phyloP scores from a whole-genome alignment of 1,139 yeast genomes.

The Lodderomyces margitis region DNA sequence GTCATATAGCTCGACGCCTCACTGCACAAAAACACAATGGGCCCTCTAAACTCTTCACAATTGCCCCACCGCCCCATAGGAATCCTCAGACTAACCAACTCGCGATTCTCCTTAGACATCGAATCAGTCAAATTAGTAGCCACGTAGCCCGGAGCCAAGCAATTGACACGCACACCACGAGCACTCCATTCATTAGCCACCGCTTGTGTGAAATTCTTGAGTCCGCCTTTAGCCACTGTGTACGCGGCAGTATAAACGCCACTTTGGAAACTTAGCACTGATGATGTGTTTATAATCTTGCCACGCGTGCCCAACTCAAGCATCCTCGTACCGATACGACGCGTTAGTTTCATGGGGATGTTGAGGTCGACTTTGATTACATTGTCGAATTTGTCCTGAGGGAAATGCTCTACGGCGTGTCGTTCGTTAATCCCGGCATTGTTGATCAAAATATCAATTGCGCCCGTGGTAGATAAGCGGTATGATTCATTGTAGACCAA shows the following conservation, averaged over 20 bases:
- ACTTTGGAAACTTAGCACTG: constrained; percentile 51
- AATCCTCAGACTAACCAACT: constrained; percentile 39
- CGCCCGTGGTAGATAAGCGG: constrained; percentile 25
- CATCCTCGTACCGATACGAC: constrained; percentile 46
- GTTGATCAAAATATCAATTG: constrained; percentile 51
- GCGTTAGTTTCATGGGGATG: constrained; percentile 44
- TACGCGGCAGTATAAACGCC: constrained; percentile 56
- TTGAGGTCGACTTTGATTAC: constrained; percentile 50
- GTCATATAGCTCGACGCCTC: constrained; percentile 51
- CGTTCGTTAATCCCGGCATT: constrained; percentile 53
- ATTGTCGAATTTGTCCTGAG: constrained; percentile 39
- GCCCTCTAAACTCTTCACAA: constrained; percentile 56
- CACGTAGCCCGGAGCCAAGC: constrained; percentile 57
- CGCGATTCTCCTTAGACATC: constrained; percentile 29
- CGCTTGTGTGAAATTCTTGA: constrained; percentile 46
- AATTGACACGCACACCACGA: constrained; percentile 52
- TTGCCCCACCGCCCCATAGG: constrained; percentile 54
- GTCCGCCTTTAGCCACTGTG: constrained; percentile 54
- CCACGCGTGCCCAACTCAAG: constrained; percentile 35
- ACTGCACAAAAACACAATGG: constrained; percentile 48
- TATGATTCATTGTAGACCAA: constrained; percentile 36
- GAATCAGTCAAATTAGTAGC: constrained; percentile 49
- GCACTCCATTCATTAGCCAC: constrained; percentile 54
- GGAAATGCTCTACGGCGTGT: constrained; percentile 19
- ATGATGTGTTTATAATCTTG: constrained; percentile 26